Base-by-base conservation (phyloP, 441 rosid genomes). In the Pelargonium fulgidum region DNA sequence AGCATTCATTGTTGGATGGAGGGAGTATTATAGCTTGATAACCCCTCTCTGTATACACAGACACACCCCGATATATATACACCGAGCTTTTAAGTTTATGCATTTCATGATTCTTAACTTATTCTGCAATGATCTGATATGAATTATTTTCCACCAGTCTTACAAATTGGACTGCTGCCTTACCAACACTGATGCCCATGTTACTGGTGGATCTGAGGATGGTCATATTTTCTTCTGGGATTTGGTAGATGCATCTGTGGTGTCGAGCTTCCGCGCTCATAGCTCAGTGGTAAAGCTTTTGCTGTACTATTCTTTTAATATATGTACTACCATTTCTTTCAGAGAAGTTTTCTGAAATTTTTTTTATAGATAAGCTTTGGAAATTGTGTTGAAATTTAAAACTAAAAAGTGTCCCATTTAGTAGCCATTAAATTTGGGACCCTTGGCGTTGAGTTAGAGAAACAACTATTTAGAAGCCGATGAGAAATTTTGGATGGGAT, bases 101-200 rank as follows among this genome's bases (percentile, higher is more conserved):
- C 48, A 29, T 61, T 72, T 78, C 41, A 59, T 11, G 26, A 52
- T 69, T 39, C 5, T 17, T 52, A 52, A 52, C 59, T 14, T 52
- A 20, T 52, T 52, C 59, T 52, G 59, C 59, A 52, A 52, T 52
- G 20, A 14, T 52, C 22, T 52, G 59, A 52, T 52, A 52, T 52
- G 59, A 20, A 14, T 52, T 22, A 52, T 52, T 70, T 11, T 11
- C 75, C 68, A 64, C 68, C 85, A 93, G 97, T 94, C 97, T 59
- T 94, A 72, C 84, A 94, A 94, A 85, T 80, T 88, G 75, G 97
- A 94, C 83, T 89, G 97, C 79, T 94, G 96, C 78, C 96, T 94
- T 52, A 82, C 92, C 66, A 90, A 91, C 74, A 81, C 79, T 41
- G 97, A 94, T 70, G 97, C 93, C 20, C 84, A 94, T 74, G 86